Conservation (phyloP, 2,329 filamentous ascomycete genomes). For the Tolypocladium guangdongense region DNA sequence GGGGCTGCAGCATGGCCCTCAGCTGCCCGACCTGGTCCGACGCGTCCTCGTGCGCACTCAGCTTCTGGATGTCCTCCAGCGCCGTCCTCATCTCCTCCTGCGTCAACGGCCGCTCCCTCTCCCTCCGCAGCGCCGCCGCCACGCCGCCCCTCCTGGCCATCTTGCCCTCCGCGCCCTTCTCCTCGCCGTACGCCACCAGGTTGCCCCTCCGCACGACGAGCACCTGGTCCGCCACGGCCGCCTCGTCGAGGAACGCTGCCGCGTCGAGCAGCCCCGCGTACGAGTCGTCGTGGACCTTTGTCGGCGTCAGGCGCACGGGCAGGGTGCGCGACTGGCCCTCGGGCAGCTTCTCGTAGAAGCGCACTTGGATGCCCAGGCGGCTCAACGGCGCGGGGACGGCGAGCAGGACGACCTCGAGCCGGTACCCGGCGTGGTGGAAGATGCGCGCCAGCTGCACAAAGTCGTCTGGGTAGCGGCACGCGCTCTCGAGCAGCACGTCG, state of each 20-base stretch:
- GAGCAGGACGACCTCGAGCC: conserved; percentile 28
- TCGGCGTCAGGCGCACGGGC: conserved; percentile 30
- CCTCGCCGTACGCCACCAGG: conserved; percentile 19
- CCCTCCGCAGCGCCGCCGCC: conserved; percentile 12
- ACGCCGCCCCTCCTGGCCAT: conserved; percentile 4
- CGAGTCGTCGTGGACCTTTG: conserved; percentile 33
- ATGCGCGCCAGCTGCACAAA: conserved; percentile 23
- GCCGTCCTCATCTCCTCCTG: conserved; percentile 13
- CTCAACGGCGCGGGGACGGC: conserved; percentile 31
- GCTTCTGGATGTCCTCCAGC: conserved; percentile 12
- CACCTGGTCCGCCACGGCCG: conserved; percentile 20
- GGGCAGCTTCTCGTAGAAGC: conserved; percentile 24
- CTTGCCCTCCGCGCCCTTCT: conserved; percentile 1
- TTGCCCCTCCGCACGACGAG: conserved; percentile 28
- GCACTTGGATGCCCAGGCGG: conserved; percentile 28
- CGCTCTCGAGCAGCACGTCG: conserved; percentile 32
- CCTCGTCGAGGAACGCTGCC: conserved; percentile 25
- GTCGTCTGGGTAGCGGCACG: conserved; percentile 31
- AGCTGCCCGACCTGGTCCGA: conserved; percentile 13
- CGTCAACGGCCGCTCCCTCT: conserved; percentile 18
- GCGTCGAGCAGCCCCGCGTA: conserved; percentile 26
- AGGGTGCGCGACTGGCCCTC: conserved; percentile 23
- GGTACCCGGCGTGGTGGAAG: conserved; percentile 24
- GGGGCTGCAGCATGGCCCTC: conserved; percentile 12
- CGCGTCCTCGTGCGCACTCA: conserved; percentile 11